Conservation (phyloP, 78 protist species). For the Creolimax fragrantissima region DNA sequence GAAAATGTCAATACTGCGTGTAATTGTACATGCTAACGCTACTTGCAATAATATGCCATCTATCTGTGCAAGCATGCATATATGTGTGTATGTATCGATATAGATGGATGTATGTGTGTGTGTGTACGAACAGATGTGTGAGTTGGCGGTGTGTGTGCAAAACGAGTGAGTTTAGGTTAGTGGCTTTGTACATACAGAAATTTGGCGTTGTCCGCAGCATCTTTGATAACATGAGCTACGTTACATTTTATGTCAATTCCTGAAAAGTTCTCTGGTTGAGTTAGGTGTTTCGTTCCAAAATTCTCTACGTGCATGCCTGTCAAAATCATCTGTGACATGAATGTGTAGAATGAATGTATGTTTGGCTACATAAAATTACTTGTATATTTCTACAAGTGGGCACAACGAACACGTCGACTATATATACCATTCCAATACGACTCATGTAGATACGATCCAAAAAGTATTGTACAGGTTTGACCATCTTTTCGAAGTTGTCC, state of each 20-base stretch:
- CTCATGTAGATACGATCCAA: conserved; percentile 39
- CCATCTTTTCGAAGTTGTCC: background rate
- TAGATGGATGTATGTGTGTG: background rate
- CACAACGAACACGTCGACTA: too few species aligned
- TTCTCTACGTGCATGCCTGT: background rate
- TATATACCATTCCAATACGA: conserved; percentile 32
- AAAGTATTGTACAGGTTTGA: background rate
- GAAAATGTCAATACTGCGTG: too few species aligned
- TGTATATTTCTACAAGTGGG: too few species aligned
- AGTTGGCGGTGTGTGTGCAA: background rate
- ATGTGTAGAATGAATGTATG: too few species aligned
- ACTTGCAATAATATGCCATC: too few species aligned
- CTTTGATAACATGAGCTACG: background rate
- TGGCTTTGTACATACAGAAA: too few species aligned
- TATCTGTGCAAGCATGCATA: background rate
- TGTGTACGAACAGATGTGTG: background rate
- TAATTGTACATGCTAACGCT: too few species aligned
- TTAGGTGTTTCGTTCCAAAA: background rate
- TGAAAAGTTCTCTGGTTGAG: background rate
- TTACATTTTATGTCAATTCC: conserved; percentile 22
- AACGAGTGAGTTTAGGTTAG: too few species aligned
- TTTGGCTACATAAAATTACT: too few species aligned
- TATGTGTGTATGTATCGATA: background rate
- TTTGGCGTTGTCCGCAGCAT: conserved; percentile 7
- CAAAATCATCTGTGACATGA: background rate